These are phyloP conservation scores for Malus hybrid DNA, from an alignment of 331 rosid genomes.

Conservation along the genomic window DNA sequence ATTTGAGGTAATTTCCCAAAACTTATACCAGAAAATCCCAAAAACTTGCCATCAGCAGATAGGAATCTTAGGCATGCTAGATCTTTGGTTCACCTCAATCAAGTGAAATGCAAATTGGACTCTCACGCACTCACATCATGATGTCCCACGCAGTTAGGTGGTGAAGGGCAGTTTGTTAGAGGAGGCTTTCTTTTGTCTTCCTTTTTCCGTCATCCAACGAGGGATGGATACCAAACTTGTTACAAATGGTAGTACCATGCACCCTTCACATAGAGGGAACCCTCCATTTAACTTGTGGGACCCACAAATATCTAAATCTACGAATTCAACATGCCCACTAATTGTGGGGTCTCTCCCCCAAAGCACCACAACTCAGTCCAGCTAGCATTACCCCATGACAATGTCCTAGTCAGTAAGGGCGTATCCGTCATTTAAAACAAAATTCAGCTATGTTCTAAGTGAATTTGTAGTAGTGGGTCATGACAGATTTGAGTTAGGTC, in stretches of 20 bases:
- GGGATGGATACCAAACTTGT: conserved; percentile 63
- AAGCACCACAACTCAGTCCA: conserved; percentile 37
- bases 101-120: conserved; percentile 16
- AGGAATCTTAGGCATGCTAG: not conserved
- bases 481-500: too few species aligned
- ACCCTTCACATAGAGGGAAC: conserved; percentile 26
- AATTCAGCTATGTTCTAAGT: not conserved
- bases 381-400: conserved; percentile 29
- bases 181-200: conserved; percentile 34
- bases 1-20: not conserved
- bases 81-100: conserved; percentile 10
- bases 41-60: conserved; percentile 1
- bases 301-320: conserved; percentile 28
- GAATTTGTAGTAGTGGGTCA: not conserved
- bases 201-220: conserved; percentile 37
- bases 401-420: not conserved
- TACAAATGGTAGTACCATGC: conserved; percentile 42
- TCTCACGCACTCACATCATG: conserved; percentile 12
- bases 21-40: not conserved
- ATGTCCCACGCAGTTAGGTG: conserved; percentile 42
- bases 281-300: conserved; percentile 41
- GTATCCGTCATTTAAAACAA: not conserved
- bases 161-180: conserved; percentile 27
- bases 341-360: conserved; percentile 24
- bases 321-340: conserved; percentile 22